A percentile compares a stretch with the other conserved stretches of the same genome.
Conservation (phyloP, 202 grass and related monocot species). For the Schoenoplectus triqueter region DNA sequence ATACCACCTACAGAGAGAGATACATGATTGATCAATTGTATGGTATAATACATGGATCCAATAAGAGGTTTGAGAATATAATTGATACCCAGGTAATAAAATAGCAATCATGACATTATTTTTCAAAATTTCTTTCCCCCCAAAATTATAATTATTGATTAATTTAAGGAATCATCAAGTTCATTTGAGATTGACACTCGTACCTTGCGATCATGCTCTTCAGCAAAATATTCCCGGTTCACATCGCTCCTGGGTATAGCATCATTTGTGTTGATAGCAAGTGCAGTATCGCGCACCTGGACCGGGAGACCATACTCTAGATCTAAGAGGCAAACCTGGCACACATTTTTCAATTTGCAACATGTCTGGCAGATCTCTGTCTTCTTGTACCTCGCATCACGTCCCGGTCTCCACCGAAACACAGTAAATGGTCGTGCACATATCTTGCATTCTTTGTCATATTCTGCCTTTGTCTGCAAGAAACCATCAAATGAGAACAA, state of each 20-base stretch:
- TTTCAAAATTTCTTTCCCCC: neutral
- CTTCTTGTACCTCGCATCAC: slow-evolving; percentile 98
- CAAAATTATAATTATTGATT: neutral
- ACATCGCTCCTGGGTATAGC: slow-evolving; percentile 97
- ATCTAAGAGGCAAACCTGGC: slow-evolving; percentile 93
- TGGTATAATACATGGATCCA: neutral
- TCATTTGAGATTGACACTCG: slow-evolving; percentile 22
- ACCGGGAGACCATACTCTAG: slow-evolving; percentile 95
- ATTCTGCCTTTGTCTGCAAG: slow-evolving; percentile 71
- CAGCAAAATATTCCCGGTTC: slow-evolving; percentile 92
- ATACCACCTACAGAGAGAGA: neutral
- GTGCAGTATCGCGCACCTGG: slow-evolving; percentile 88
- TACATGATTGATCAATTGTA: neutral
- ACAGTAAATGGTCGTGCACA: slow-evolving; percentile 92
- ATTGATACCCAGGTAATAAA: neutral
- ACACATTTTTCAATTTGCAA: slow-evolving; percentile 97
- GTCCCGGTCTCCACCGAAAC: slow-evolving; percentile 94
- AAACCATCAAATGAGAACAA: neutral
- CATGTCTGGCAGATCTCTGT: slow-evolving; percentile 96
- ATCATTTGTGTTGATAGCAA: slow-evolving; percentile 80
- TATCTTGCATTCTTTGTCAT: slow-evolving; percentile 99
- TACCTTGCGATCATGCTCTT: slow-evolving; percentile 98
- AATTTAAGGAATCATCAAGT: slow-evolving; percentile 16
- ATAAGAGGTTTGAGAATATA: neutral
- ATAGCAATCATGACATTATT: neutral